Conservation (phyloP, 345 rosid species). For the Syzygium aromaticum region DNA sequence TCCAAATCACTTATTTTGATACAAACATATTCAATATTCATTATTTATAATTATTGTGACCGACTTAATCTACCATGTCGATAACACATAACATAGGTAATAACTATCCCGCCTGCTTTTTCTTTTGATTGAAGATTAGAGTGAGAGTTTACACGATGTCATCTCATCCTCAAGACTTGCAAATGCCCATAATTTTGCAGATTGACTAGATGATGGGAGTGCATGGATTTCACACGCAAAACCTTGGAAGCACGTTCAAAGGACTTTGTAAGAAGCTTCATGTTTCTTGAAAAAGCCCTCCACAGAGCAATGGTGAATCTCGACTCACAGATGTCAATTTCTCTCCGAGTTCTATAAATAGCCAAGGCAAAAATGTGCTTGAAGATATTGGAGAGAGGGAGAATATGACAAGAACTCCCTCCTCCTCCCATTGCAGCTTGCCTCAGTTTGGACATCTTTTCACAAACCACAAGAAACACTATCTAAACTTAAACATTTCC, state of each 20-base stretch:
- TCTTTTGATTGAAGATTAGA: background rate
- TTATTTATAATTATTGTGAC: background rate
- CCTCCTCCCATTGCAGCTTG: background rate
- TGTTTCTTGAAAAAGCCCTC: background rate
- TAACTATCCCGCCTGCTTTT: background rate
- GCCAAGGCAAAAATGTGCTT: background rate
- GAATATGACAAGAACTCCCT: background rate
- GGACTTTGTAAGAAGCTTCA: background rate
- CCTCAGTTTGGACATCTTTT: background rate
- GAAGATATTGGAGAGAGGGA: background rate
- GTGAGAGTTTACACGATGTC: background rate
- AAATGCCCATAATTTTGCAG: background rate
- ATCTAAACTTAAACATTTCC: background rate
- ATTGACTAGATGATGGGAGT: background rate
- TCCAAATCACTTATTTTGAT: background rate
- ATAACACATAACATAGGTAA: background rate
- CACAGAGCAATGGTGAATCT: background rate
- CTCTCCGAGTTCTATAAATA: background rate
- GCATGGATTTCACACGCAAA: background rate
- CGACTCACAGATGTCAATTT: background rate
- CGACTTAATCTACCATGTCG: rapidly evolving
- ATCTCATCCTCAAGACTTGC: background rate
- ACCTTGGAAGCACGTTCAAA: background rate
- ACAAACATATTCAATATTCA: background rate
- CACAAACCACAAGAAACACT: background rate